These are phyloP conservation scores for Hypoxylon sp. DNA, from an alignment of 2,329 filamentous ascomycete species.

Conservation along the genomic window DNA sequence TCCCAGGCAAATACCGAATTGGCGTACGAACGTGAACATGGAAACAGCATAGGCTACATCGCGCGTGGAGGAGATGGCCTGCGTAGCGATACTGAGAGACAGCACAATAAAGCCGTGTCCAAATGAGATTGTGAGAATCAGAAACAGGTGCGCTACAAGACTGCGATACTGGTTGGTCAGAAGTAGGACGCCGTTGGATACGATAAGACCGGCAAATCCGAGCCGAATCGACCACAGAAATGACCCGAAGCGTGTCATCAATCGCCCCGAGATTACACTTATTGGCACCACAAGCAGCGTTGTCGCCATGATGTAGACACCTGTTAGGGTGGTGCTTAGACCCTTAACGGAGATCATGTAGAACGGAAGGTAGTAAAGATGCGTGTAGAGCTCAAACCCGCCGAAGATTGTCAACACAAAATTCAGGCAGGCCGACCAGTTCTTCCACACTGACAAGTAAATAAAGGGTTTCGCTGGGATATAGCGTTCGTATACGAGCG, in stretches of 20 bases:
- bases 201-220: background rate
- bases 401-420: background rate
- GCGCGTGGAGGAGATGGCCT: background rate
- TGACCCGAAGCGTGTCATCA: background rate
- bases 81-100: background rate
- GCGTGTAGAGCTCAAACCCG: background rate
- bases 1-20: background rate
- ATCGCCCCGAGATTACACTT: background rate
- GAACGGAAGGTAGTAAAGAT: background rate
- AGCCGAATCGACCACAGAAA: background rate
- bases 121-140: background rate
- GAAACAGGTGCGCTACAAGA: background rate
- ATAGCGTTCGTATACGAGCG: constrained; percentile 47
- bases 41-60: background rate
- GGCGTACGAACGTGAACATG: background rate
- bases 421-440: background rate
- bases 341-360: background rate
- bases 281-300: background rate
- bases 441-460: background rate
- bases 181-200: background rate
- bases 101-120: background rate
- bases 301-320: background rate
- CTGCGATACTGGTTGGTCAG: background rate
- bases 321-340: background rate
- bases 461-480: background rate